phyloP scores from a whole-genome alignment of 2,329 filamentous ascomycete genomes.

The Ceratocystis alfenasii region DNA sequence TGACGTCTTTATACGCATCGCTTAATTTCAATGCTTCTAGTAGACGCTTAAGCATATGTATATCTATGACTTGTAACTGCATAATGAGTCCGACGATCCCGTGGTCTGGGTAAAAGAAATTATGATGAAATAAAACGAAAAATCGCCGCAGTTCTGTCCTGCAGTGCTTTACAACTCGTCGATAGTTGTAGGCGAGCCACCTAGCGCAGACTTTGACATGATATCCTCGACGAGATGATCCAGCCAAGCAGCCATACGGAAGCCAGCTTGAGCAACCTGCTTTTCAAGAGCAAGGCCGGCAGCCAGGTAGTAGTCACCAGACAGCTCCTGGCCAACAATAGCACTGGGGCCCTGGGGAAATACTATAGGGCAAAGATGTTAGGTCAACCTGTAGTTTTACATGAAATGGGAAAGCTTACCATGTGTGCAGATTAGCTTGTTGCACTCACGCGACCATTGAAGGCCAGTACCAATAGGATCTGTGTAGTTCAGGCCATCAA shows the following conservation, averaged over 20 bases:
- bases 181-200: neutral
- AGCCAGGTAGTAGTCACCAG: conserved; percentile 49
- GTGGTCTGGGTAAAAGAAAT: neutral
- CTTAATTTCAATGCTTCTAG: no score
- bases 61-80: neutral
- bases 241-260: conserved; percentile 55
- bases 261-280: conserved; percentile 57
- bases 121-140: neutral
- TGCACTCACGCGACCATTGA: conserved; percentile 52
- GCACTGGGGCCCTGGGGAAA: conserved; percentile 48
- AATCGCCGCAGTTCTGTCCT: neutral
- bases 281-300: conserved; percentile 53
- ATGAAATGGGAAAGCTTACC: conserved; percentile 33
- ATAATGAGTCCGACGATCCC: neutral
- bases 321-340: conserved; percentile 48
- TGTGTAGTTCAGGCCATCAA: conserved; percentile 43
- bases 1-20: no score
- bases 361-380: conserved; percentile 32
- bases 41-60: no score
- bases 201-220: conserved; percentile 24
- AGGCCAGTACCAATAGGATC: conserved; percentile 46
- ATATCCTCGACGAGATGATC: conserved; percentile 44
- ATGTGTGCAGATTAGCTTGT: conserved; percentile 49
- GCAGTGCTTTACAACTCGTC: conserved; percentile 8
- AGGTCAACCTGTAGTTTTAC: neutral